Evolutionary conservation across 1,284 basidiomycete genomes (phyloP).

Genomic region (Microbotryum violaceum): DNA sequence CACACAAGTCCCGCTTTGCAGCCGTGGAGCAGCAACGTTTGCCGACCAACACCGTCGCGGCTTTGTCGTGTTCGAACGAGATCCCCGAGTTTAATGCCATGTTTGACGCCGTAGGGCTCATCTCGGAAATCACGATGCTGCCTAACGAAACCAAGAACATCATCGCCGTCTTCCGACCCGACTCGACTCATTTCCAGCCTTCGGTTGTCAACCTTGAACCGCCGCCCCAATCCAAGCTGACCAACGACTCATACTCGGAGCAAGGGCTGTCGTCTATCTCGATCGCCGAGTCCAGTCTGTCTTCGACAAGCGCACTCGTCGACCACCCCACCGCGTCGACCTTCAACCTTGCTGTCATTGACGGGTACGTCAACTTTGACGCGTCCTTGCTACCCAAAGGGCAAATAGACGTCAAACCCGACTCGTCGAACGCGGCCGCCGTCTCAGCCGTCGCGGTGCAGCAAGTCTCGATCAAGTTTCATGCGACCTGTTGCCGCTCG

Average conservation of each 20-base stretch:
- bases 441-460: conserved; percentile 1
- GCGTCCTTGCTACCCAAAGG: neutral
- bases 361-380: conserved; percentile 15
- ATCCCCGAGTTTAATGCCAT: conserved; percentile 7
- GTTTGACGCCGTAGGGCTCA: conserved; percentile 11
- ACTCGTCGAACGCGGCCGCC: neutral
- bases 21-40: conserved; percentile 4
- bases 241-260: conserved; percentile 6
- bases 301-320: neutral
- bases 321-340: neutral
- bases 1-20: neutral
- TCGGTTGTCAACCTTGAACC: neutral
- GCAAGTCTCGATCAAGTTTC: conserved; percentile 9
- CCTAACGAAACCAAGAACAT: conserved; percentile 2
- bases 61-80: neutral
- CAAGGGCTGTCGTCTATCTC: conserved; percentile 10
- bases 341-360: conserved; percentile 4
- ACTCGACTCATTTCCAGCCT: conserved; percentile 6
- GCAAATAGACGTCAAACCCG: neutral
- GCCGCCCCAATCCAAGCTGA: neutral
- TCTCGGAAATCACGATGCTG: conserved; percentile 7
- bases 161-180: conserved; percentile 7
- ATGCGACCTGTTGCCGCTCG: conserved; percentile 11
- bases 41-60: conserved; percentile 11
- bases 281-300: conserved; percentile 8